Conservation (phyloP, 768 basidiomycete genomes). For the Lactarius indigo region DNA sequence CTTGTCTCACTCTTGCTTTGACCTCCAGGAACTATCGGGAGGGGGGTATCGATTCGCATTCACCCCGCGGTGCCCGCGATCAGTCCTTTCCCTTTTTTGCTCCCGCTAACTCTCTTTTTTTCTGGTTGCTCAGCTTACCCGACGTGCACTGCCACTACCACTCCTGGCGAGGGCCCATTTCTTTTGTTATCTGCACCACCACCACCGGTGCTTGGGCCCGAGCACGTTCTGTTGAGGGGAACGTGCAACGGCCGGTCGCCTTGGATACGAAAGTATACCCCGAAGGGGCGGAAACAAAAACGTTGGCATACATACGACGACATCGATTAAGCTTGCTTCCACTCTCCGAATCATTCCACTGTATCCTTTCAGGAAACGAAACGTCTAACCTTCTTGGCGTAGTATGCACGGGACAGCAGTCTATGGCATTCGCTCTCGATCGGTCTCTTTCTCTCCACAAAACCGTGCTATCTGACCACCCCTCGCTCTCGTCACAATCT, state of each 20-base stretch:
- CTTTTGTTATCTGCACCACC: background rate
- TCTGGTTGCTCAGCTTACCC: background rate
- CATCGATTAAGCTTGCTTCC: constrained; percentile 14
- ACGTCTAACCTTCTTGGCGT: background rate
- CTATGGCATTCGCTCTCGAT: background rate
- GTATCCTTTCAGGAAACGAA: constrained; percentile 1
- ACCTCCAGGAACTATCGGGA: background rate
- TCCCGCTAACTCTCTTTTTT: background rate
- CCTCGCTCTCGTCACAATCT: constrained; percentile 7
- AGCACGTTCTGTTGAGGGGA: background rate
- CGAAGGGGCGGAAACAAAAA: constrained; percentile 21
- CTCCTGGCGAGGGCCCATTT: background rate
- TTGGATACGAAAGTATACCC: constrained; percentile 15
- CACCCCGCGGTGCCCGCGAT: constrained; percentile 2
- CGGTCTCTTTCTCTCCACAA: background rate
- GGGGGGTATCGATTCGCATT: background rate
- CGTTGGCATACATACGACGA: constrained; percentile 10
- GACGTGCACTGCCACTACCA: constrained; percentile 17
- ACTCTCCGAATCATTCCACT: constrained; percentile 11
- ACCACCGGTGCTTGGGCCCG: constrained; percentile 7
- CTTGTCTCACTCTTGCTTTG: background rate
- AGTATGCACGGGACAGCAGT: background rate
- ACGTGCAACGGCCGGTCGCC: constrained; percentile 19
- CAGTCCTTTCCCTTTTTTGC: background rate
- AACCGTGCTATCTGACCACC: background rate